Percentiles rank a stretch among this genome's conserved stretches.
phyloP scores from a whole-genome alignment of 2,329 filamentous ascomycete genomes.

The Colletotrichum filicis region DNA sequence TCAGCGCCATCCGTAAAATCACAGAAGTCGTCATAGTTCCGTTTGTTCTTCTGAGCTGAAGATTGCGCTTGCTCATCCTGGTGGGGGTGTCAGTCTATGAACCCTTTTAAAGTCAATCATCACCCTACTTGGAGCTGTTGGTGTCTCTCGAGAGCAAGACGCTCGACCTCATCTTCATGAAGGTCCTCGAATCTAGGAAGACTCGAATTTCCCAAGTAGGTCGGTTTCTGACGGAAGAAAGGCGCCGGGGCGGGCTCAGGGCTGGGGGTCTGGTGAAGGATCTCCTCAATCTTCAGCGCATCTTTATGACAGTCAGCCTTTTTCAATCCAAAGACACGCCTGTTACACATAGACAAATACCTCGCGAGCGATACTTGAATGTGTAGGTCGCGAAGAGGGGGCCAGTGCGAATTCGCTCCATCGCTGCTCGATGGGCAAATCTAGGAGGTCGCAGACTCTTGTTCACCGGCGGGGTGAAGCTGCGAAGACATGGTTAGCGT shows the following conservation, averaged over 20 bases:
- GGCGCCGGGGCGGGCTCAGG: constrained; percentile 36
- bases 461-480: constrained; percentile 1
- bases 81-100: constrained; percentile 5
- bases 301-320: constrained; percentile 35
- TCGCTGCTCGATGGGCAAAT: background rate
- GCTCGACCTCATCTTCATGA: constrained; percentile 39
- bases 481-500: background rate
- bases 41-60: constrained; percentile 42
- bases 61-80: constrained; percentile 32
- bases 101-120: no score
- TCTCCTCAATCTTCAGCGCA: constrained; percentile 43
- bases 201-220: background rate
- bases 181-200: constrained; percentile 34
- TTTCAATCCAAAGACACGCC: background rate
- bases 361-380: constrained; percentile 47
- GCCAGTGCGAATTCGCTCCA: constrained; percentile 16
- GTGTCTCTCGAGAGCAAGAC: constrained; percentile 44
- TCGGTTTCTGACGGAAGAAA: constrained; percentile 19
- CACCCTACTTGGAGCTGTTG: constrained; percentile 40
- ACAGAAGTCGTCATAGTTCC: constrained; percentile 39
- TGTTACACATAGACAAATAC: background rate
- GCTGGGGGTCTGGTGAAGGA: constrained; percentile 42
- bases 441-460: background rate
- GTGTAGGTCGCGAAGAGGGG: constrained; percentile 41
- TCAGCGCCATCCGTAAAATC: constrained; percentile 40